Conservation (phyloP, 192 early-diverging fungal genomes). For the Linnemannia exigua region DNA sequence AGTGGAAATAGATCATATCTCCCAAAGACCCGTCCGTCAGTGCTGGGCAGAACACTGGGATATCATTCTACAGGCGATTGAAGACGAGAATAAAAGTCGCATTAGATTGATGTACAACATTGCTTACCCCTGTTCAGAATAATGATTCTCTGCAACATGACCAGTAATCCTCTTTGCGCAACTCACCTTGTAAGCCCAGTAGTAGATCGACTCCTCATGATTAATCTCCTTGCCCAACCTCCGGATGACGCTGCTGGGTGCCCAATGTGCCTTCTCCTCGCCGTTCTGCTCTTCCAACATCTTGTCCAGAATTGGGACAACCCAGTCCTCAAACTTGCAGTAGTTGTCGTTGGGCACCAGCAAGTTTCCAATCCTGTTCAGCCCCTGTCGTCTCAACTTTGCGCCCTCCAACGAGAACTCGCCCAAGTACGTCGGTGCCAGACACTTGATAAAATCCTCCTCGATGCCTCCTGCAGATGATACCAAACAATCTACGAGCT, state of each 20-base stretch:
- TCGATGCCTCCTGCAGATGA: slow-evolving; percentile 96
- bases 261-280: slow-evolving; percentile 78
- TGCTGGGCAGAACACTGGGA: slow-evolving; percentile 98
- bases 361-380: slow-evolving; percentile 98
- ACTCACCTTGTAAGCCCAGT: slow-evolving; percentile 92
- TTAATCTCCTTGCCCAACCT: slow-evolving; percentile 92
- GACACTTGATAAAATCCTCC: slow-evolving; percentile 98
- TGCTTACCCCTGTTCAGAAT: not conserved
- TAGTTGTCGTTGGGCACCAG: slow-evolving; percentile 99
- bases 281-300: slow-evolving; percentile 93
- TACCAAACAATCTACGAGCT: slow-evolving; percentile 91
- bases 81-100: slow-evolving; percentile 2
- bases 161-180: not conserved
- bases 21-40: slow-evolving; percentile 98
- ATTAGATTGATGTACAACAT: not conserved
- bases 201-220: slow-evolving; percentile 92
- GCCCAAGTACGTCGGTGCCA: slow-evolving; percentile 90
- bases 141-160: not conserved
- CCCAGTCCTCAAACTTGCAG: slow-evolving; percentile 99
- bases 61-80: slow-evolving; percentile 78
- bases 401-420: slow-evolving; percentile 82
- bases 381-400: slow-evolving; percentile 86
- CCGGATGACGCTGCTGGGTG: slow-evolving; percentile 92
- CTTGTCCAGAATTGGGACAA: slow-evolving; percentile 93
- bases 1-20: slow-evolving; percentile 99